Evolutionary conservation across 148 eudicot species (phyloP), one percentile per base, ranked within the genome.

Genomic region (Rhododendron griersonianum): DNA sequence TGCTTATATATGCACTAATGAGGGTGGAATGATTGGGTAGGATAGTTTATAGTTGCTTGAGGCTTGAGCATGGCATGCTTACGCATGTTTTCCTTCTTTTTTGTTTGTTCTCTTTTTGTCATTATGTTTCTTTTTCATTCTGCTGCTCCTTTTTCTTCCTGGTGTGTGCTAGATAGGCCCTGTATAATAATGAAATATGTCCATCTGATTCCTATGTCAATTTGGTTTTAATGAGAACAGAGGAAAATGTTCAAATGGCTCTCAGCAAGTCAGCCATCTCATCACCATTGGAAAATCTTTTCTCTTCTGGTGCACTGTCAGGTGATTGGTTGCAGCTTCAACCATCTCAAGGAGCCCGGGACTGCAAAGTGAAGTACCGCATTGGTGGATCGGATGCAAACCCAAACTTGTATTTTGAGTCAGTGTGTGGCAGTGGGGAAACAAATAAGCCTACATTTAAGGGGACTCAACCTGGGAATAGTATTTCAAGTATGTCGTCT

Each of bases 281-380:
- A 59, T 86, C 94, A 76, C 65, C 90, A n/a, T 83, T 92, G 91
- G 92, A 88, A 81, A 89, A 89, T 83, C 83, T 86, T 87, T 87
- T 90, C 10, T 81, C 87, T 8, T 82, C 84, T 84, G 90, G 86
- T 87, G 87, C 88, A 65, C 59, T 86, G 81, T 65, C 73, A 25
- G 73, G 28, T 69, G 87, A 91, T 87, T 84, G 91, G 85, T 88
- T 87, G 82, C 86, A 87, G 63, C 83, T 84, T 65, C 84, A 88
- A 30, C 86, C 82, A 39, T 77, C 90, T 85, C 86, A 84, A 85
- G 83, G 82, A 23, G 83, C 86, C 4, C 83, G 87, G 83, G 88
- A 87, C 23, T 90, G 76, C 35, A 82, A 87, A 37, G 67, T 35
- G 61, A 81, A 81, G 85, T 80, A 83, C 86, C 86, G 83, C 84